Conservation (phyloP, 2,329 filamentous ascomycete species). For the Tolypocladium ovalisporum region DNA sequence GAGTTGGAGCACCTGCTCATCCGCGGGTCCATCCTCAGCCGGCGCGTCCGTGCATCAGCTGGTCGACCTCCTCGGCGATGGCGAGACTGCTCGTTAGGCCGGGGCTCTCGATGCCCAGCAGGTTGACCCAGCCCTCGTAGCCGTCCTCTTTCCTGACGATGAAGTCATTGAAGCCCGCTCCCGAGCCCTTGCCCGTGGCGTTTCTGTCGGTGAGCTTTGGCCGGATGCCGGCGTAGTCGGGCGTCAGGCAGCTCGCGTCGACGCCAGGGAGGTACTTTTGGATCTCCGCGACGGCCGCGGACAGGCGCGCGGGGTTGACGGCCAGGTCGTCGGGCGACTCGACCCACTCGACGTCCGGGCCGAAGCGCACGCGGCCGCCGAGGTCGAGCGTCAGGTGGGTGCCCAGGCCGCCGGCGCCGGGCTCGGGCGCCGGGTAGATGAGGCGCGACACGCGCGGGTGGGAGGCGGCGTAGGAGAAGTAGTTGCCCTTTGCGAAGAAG, state of each 20-base stretch:
- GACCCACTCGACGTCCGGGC: conserved; percentile 93
- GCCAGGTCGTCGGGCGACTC: conserved; percentile 57
- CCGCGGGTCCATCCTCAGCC: background rate
- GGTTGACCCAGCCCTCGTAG: conserved; percentile 73
- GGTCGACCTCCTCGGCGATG: conserved; percentile 65
- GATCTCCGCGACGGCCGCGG: conserved; percentile 63
- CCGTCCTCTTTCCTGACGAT: conserved; percentile 67
- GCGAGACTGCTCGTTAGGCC: conserved; percentile 80
- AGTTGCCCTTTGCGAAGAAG: conserved; percentile 88
- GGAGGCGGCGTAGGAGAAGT: conserved; percentile 71
- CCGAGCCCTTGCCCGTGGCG: conserved; percentile 45
- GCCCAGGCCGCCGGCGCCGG: conserved; percentile 74
- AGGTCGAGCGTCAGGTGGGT: conserved; percentile 92
- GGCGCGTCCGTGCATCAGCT: conserved; percentile 31
- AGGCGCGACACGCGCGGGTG: conserved; percentile 57
- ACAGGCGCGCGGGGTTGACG: conserved; percentile 52
- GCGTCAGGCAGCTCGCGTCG: conserved; percentile 50
- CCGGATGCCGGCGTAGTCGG: conserved; percentile 87
- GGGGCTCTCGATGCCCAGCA: conserved; percentile 88
- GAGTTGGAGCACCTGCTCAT: background rate
- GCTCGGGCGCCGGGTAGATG: conserved; percentile 77
- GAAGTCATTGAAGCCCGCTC: conserved; percentile 73
- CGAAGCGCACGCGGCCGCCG: conserved; percentile 74
- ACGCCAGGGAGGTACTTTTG: conserved; percentile 66
- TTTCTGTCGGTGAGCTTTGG: conserved; percentile 62